Evolutionary conservation across 1,284 basidiomycete species (phyloP).

Genomic region (Tetrapyrgos nigripes): DNA sequence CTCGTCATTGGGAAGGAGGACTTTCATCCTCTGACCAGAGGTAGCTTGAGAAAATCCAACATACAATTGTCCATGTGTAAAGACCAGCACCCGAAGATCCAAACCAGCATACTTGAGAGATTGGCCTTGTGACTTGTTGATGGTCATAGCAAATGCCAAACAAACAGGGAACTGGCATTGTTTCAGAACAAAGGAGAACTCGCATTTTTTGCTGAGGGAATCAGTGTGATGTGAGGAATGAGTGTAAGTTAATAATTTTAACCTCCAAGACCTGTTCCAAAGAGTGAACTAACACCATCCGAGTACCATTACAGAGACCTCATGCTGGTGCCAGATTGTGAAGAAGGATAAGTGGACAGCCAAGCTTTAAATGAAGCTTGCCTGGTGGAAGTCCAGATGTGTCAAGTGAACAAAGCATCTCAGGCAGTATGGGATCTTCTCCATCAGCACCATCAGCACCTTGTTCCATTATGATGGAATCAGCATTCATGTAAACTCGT

Average conservation of each 20-base stretch:
- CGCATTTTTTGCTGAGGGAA: conserved; percentile 18
- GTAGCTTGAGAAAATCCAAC: conserved; percentile 34
- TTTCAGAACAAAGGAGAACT: conserved; percentile 27
- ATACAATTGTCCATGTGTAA: conserved; percentile 40
- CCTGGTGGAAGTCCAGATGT: conserved; percentile 30
- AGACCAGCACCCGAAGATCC: conserved; percentile 33
- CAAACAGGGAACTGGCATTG: conserved; percentile 32
- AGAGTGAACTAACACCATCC: conserved; percentile 27
- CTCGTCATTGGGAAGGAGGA: conserved; percentile 21
- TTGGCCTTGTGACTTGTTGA: conserved; percentile 48
- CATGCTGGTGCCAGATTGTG: too few species aligned
- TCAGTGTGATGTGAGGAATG: conserved; percentile 38
- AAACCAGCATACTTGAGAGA: conserved; percentile 36
- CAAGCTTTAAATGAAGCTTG: conserved; percentile 29
- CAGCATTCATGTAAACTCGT: conserved; percentile 26
- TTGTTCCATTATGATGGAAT: conserved; percentile 17
- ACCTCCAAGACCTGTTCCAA: conserved; percentile 31
- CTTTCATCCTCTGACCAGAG: conserved; percentile 20
- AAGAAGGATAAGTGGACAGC: conserved; percentile 42
- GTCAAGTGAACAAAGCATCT: conserved; percentile 24
- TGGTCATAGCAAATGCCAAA: conserved; percentile 43
- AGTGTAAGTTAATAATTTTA: conserved; percentile 30
- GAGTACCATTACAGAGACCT: conserved; percentile 47
- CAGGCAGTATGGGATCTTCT: conserved; percentile 9
- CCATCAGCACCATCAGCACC: conserved; percentile 12